phyloP scores from a whole-genome alignment of 129 eudicot genomes.

The Dittrichia graveolens region DNA sequence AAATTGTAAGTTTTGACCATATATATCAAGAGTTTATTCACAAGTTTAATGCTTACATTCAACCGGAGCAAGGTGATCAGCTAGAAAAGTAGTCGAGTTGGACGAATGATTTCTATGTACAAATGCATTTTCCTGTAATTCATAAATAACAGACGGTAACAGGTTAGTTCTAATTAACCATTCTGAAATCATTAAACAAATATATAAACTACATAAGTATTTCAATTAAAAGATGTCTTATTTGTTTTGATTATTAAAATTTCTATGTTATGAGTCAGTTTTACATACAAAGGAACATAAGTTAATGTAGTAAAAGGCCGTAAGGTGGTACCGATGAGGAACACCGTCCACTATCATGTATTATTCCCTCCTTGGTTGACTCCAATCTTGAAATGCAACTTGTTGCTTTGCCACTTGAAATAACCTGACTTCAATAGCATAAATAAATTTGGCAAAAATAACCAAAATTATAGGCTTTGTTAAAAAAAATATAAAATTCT shows the following conservation, averaged over 20 bases:
- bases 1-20: slow-evolving; percentile 8
- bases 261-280: neutral
- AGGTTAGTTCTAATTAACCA: neutral
- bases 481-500: neutral
- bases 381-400: slow-evolving; percentile 14
- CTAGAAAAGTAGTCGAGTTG: slow-evolving; percentile 26
- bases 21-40: slow-evolving; percentile 22
- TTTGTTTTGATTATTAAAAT: neutral
- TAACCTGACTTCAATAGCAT: slow-evolving; percentile 42
- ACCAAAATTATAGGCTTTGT: neutral
- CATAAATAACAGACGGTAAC: neutral
- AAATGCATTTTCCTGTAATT: slow-evolving; percentile 31
- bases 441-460: neutral
- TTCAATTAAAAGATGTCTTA: neutral
- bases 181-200: neutral
- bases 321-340: slow-evolving; percentile 27
- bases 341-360: slow-evolving; percentile 25
- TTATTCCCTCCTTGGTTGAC: slow-evolving; percentile 17
- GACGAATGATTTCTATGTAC: slow-evolving; percentile 29
- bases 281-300: neutral
- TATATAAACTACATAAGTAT: neutral
- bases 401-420: slow-evolving; percentile 32
- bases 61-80: slow-evolving; percentile 36
- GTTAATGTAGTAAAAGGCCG: neutral
- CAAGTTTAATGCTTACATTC: slow-evolving; percentile 28